Base-by-base conservation (phyloP, 108 stramenopile genomes). In the Chaetoceros tenuissimus region DNA sequence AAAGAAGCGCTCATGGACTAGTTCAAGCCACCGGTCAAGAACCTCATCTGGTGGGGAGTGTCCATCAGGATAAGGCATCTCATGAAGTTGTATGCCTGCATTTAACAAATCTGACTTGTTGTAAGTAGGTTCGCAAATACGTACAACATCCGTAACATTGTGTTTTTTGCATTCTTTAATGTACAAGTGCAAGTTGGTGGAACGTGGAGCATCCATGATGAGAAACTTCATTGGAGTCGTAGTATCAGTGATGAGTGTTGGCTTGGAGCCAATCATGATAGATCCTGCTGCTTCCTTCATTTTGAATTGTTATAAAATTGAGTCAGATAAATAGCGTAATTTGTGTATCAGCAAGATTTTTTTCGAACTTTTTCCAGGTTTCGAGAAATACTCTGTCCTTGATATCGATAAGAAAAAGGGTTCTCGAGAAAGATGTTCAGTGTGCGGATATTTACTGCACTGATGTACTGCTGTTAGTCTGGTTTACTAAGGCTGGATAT, bases 141-240 rank as follows among this genome's bases (percentile, higher is more conserved):
- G 84, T 18, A 97, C 96, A 1, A 96, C 68, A 49, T 93, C 82
- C 24, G 87, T 86, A 24, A 99, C 98, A 52, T 89, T 79, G 62
- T 96, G 69, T 49, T 87, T 86, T 45, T 89, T 73, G 64, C 86
- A 82, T 70, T 97, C 96, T 44, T 77, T 74, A 28, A 99, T 81
- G 78, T 99, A 97, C 0, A 90, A 74, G 49, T 91, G 89, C 27
- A 99, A 71, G 64, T 97, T 97, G 58, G 69, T 58, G 50, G 95
- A 86, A 28, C 91, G 86, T n/a, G 98, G 98, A 20, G 95, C 94
- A 68, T 98, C 97, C 94, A 96, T 97, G 63, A 98, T 96, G 34
- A 98, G 80, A 68, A 98, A 96, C 46, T 79, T 81, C 63, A 98
- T 78, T 46, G 69, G 64, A 1, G 45, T 30, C 13, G 8, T 13